These are phyloP conservation scores for Helenozyma baotianmanensis DNA, from an alignment of 805 yeast genomes.

Conservation along the genomic window DNA sequence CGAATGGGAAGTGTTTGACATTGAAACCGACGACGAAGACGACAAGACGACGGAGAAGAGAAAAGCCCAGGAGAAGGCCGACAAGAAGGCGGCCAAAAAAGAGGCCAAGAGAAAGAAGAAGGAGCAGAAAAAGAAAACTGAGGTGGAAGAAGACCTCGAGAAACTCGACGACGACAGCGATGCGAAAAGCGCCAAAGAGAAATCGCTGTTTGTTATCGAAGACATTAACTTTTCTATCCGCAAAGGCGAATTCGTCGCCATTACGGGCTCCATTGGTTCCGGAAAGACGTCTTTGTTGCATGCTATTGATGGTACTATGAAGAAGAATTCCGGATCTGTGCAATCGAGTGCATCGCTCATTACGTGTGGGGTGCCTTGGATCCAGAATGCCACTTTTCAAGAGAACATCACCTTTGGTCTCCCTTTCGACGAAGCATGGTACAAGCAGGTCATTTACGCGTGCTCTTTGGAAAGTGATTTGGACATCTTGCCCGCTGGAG, in stretches of 20 bases:
- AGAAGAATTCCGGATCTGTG: slow-evolving; percentile 1
- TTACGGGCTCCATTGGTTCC: slow-evolving; percentile 7
- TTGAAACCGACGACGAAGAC: slow-evolving; percentile 3
- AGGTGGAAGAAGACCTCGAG: too few species aligned
- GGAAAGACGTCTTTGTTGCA: slow-evolving; percentile 7
- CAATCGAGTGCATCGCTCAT: slow-evolving; percentile 1
- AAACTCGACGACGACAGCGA: too few species aligned
- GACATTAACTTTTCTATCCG: slow-evolving; percentile 1
- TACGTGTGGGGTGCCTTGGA: slow-evolving; percentile 10
- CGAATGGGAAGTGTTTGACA: slow-evolving; percentile 3
- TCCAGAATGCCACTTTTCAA: slow-evolving; percentile 7
- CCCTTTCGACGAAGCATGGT: slow-evolving; percentile 3
- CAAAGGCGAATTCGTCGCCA: slow-evolving; percentile 7
- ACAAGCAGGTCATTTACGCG: slow-evolving; percentile 2
- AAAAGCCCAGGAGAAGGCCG: slow-evolving; percentile 1
- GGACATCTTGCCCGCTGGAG: slow-evolving; percentile 8
- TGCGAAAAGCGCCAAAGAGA: too few species aligned
- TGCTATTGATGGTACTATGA: slow-evolving; percentile 6
- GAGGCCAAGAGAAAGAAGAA: slow-evolving; percentile 1
- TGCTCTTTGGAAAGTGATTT: slow-evolving; percentile 6
- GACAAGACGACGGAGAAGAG: background rate
- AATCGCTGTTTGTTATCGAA: slow-evolving; percentile 1
- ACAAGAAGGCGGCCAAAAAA: slow-evolving; percentile 1
- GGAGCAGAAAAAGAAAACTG: background rate
- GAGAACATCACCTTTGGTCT: slow-evolving; percentile 5